Conservation (phyloP, 805 yeast genomes). For the Zygoascus flipseniorum region DNA sequence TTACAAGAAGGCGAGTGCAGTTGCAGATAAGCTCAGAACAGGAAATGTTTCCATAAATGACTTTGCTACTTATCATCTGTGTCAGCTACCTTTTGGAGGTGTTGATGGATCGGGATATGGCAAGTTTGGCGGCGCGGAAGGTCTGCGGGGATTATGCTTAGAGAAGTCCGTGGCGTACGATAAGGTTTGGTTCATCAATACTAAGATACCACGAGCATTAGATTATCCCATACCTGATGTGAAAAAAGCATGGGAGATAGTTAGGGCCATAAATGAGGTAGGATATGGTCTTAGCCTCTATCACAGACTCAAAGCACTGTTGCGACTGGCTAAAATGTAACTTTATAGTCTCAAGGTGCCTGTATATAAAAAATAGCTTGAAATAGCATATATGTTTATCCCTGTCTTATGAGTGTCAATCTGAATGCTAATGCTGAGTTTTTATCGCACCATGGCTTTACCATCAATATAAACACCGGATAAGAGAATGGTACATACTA, state of each 20-base stretch:
- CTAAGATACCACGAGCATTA: slow-evolving; percentile 81
- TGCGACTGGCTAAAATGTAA: slow-evolving; percentile 9
- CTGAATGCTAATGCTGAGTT: too few relatives aligned
- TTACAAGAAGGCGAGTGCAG: slow-evolving; percentile 46
- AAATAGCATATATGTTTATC: too few relatives aligned
- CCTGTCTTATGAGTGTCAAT: too few relatives aligned
- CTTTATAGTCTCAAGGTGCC: neutral
- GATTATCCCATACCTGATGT: slow-evolving; percentile 87
- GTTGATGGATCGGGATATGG: slow-evolving; percentile 90
- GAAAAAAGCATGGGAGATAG: slow-evolving; percentile 82
- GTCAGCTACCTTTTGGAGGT: slow-evolving; percentile 98
- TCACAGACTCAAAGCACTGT: slow-evolving; percentile 33
- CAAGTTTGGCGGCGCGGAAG: slow-evolving; percentile 97
- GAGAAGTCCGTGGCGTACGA: slow-evolving; percentile 86
- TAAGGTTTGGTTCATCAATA: slow-evolving; percentile 48
- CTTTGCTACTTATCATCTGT: slow-evolving; percentile 91
- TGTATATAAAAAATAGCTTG: neutral
- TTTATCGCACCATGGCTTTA: too few relatives aligned
- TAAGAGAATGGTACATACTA: slow-evolving; percentile 6
- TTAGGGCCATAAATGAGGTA: slow-evolving; percentile 68
- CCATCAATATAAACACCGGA: too few relatives aligned
- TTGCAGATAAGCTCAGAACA: slow-evolving; percentile 56
- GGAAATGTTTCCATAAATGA: slow-evolving; percentile 97
- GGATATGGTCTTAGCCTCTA: slow-evolving; percentile 64
- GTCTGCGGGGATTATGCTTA: slow-evolving; percentile 79